Evolutionary conservation across 257 asterid genomes (phyloP).

Genomic region (Solanum habrochaites): DNA sequence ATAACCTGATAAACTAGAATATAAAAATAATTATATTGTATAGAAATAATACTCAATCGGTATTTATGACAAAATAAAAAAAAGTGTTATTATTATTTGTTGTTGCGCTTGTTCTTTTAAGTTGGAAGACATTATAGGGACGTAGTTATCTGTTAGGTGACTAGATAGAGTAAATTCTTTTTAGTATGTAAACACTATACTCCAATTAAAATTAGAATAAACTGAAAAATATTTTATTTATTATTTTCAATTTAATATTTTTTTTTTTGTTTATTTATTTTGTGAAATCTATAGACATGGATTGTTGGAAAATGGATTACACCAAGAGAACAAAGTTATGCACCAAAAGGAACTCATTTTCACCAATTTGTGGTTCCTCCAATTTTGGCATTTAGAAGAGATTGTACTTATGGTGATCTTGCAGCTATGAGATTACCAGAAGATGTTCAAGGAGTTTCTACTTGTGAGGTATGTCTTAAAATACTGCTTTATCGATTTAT

Average conservation of each 20-base stretch:
- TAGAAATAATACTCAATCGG: background rate
- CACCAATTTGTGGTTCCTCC: conserved; percentile 97
- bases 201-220: background rate
- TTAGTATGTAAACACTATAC: background rate
- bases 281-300: conserved; percentile 38
- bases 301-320: conserved; percentile 95
- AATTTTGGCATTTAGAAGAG: conserved; percentile 49
- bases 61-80: background rate
- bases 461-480: conserved; percentile 51
- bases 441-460: conserved; percentile 74
- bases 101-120: background rate
- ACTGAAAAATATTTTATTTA: background rate
- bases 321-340: conserved; percentile 54
- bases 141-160: background rate
- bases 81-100: background rate
- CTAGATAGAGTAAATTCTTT: background rate
- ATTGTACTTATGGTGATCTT: conserved; percentile 80
- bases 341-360: conserved; percentile 78
- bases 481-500: background rate
- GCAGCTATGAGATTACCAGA: conserved; percentile 87
- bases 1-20: background rate
- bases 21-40: background rate
- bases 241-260: background rate
- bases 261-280: background rate
- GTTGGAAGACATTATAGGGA: background rate